Evolutionary conservation across 2,329 filamentous ascomycete genomes (phyloP), one percentile per base, ranked within the genome.

Genomic region (Fusarium pilosicola): DNA sequence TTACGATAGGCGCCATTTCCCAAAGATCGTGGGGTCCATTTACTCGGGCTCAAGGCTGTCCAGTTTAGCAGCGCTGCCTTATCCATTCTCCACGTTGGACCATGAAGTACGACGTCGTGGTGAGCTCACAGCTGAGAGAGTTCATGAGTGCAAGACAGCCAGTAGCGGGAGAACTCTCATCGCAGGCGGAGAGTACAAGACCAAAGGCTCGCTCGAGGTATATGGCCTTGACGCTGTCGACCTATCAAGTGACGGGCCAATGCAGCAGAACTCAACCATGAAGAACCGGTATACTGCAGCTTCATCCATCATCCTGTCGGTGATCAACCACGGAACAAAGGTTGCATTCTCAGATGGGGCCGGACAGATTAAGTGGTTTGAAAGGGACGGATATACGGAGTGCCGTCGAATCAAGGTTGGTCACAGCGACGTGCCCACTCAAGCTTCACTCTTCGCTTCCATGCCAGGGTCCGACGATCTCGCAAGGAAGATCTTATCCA

Each of bases 101-200:
- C 86, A 89, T 55, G 90, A 92, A 68, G 83, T 88, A 7, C 84
- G 91, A 5, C 86, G 88, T 8, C 83, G 85, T 10, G 87, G 87
- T 26, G 85, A 88, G 67, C 83, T 92, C 26, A 88, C 90, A 17
- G 81, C 86, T 61, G 87, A 88, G 62, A 86, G 86, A 71, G 84
- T 90, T 18, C 84, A 81, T 71, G 83, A 84, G 24, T 86, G 86
- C n/a, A 92, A 92, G 74, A 82, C 78, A n/a, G 80, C 81, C 1
- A 77, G 82, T 0, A 87, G 81, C 18, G 88, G 91, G 1, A 86
- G 91, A 51, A 95, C 92, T 0, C 83, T 98, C 32, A 88, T 97
- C 58, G 94, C 94, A 6, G 94, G 93, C 44, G 96, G 95, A 10
- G 94, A 96, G 79, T 98, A 98, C 84, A 97, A 96, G 76, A 94